These are phyloP conservation scores for Sphaceloma murrayae DNA, from an alignment of 2,329 filamentous ascomycete genomes.

Conservation along the genomic window DNA sequence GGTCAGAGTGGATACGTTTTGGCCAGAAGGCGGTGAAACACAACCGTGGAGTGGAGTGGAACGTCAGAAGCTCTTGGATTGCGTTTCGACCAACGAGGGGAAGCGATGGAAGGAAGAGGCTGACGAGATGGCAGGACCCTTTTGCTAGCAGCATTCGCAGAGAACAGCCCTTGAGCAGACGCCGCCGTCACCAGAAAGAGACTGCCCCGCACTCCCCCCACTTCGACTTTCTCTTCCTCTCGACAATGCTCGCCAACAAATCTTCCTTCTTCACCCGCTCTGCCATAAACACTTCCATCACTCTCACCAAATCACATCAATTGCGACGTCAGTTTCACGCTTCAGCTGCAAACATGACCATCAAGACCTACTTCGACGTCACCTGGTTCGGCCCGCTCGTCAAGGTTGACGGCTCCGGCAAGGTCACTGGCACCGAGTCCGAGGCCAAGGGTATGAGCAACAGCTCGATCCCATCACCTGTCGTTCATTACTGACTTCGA, in stretches of 20 bases:
- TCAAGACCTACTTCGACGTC: constrained; percentile 54
- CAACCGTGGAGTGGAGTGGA: neutral
- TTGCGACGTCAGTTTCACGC: constrained; percentile 42
- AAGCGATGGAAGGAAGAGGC: constrained; percentile 2
- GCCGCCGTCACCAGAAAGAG: neutral
- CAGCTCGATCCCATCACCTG: constrained; percentile 6
- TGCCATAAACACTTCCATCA: constrained; percentile 16
- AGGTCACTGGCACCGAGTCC: constrained; percentile 34
- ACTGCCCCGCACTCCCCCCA: constrained; percentile 22
- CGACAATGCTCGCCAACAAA: constrained; percentile 20
- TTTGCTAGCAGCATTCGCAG: constrained; percentile 9
- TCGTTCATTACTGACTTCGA: constrained; percentile 22
- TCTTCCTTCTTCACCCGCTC: constrained; percentile 24
- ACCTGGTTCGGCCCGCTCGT: constrained; percentile 64
- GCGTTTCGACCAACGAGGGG: constrained; percentile 14
- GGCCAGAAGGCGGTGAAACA: constrained; percentile 9
- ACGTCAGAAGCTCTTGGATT: constrained; percentile 12
- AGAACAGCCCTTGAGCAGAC: neutral
- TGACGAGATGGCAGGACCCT: constrained; percentile 22
- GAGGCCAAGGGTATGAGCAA: constrained; percentile 52
- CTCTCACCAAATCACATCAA: constrained; percentile 15
- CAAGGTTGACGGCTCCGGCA: constrained; percentile 49
- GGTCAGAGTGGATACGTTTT: neutral
- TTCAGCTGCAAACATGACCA: constrained; percentile 63
- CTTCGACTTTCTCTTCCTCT: constrained; percentile 32